Conservation (phyloP, 371 early-diverging fungal species). For the Phascolomyces articulosus region DNA sequence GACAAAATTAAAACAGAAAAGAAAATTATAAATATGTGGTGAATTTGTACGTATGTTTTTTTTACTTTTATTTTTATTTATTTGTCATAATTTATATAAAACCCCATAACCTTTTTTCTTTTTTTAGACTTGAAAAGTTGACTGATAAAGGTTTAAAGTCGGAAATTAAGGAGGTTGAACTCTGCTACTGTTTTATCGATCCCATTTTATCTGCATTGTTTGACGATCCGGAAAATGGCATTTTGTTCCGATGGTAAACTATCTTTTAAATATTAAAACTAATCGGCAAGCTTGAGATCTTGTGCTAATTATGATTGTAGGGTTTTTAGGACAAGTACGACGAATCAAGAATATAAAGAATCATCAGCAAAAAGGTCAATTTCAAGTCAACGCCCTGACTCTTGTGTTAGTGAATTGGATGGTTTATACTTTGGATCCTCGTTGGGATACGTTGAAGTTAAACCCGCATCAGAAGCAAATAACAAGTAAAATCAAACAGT, state of each 20-base stretch:
- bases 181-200: conserved; percentile 6
- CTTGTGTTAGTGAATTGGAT: background rate
- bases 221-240: conserved; percentile 6
- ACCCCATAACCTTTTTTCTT: background rate
- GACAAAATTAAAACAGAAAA: background rate
- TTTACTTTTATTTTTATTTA: background rate
- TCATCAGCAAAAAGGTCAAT: background rate
- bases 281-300: background rate
- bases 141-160: background rate
- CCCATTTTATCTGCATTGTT: conserved; percentile 8
- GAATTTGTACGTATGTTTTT: background rate
- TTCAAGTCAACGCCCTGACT: background rate
- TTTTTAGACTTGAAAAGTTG: background rate
- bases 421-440: background rate
- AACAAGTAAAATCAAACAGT: too few relatives aligned
- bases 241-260: conserved; percentile 10
- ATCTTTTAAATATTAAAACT: background rate
- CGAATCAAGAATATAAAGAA: background rate
- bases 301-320: background rate
- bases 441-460: conserved; percentile 3
- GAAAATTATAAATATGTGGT: background rate
- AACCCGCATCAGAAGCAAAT: background rate
- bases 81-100: background rate
- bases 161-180: background rate
- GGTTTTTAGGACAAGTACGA: conserved; percentile 1